Percentiles rank a stretch among this genome's conserved stretches.
Conservation (phyloP, 2,329 filamentous ascomycete genomes). For the Chrysoporthe deuterocubensis region DNA sequence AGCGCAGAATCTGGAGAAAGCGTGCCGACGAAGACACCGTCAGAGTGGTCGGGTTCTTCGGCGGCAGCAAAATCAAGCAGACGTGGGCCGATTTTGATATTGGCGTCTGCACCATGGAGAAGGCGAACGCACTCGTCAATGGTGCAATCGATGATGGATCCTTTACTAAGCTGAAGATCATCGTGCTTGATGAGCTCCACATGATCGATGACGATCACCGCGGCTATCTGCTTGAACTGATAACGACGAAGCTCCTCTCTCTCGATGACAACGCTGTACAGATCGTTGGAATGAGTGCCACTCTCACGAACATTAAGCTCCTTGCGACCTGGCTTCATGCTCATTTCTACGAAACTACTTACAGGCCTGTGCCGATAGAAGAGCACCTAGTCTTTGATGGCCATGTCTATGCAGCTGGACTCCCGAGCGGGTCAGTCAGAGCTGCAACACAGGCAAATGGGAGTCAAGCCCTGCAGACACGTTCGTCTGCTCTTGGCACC, state of each 20-base stretch:
- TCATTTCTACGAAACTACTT: conserved; percentile 73
- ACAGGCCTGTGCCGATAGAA: conserved; percentile 75
- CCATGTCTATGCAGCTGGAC: conserved; percentile 65
- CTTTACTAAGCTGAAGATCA: conserved; percentile 65
- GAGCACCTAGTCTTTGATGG: conserved; percentile 76
- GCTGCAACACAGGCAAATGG: conserved; percentile 54
- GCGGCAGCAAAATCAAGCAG: conserved; percentile 68
- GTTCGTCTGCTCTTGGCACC: conserved; percentile 45
- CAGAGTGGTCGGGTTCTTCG: conserved; percentile 74
- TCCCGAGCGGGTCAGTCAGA: conserved; percentile 61
- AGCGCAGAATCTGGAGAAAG: conserved; percentile 53
- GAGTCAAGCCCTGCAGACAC: conserved; percentile 36
- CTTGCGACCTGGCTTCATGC: conserved; percentile 72
- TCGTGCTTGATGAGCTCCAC: conserved; percentile 80
- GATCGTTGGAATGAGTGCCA: conserved; percentile 80
- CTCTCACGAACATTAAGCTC: conserved; percentile 73
- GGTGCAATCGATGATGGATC: conserved; percentile 72
- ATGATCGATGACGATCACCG: conserved; percentile 79
- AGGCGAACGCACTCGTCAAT: conserved; percentile 78
- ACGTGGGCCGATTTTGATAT: conserved; percentile 78
- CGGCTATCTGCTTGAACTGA: conserved; percentile 75
- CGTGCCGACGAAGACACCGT: conserved; percentile 62
- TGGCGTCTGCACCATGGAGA: conserved; percentile 80
- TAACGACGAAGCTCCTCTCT: conserved; percentile 74
- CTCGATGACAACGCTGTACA: conserved; percentile 66